Base-by-base conservation (phyloP, 2,329 filamentous ascomycete genomes). In the Berkeleyomyces rouxiae region DNA sequence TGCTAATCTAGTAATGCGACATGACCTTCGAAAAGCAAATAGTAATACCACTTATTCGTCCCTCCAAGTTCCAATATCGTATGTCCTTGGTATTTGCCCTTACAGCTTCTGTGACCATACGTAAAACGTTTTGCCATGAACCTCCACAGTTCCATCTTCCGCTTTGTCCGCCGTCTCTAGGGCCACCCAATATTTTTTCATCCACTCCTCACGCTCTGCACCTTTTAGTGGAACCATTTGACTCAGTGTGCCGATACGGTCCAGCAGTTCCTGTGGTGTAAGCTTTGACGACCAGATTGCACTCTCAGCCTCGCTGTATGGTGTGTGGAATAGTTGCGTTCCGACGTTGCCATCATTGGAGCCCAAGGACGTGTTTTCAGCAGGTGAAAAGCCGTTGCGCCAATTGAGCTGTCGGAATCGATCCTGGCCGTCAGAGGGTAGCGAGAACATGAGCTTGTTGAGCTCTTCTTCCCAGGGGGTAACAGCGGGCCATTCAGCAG, bases 371-470 rank as follows among this genome's bases (percentile, higher is more conserved):
- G 64, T 70, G 61, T 78, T 74, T 5, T 79, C 71, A 68, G 87
- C 82, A 9, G 78, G 73, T 43, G 83, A 79, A 67, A 90, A 88
- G 1, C 85, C 79, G 11, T 79, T 70, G 66, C 78, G 78, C 87
- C 86, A 90, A 68, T 78, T 69, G 65, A 73, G 68, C 69, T 89
- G 77, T 59, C 86, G 79, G 72, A 88, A 89, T 11, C 86, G 81
- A 36, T 81, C 78, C 59, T 81, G 75, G 1, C 79, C 77, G 71
- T 87, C 85, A 39, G 66, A 65, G 3, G 80, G 74, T 33, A 79
- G 74, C 67, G 75, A 76, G 61, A 73, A 70, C 64, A 84, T 77
- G 61, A 85, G 77, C 58, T 83, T 77, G 66, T 85, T 83, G 58
- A 88, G 72, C 49, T 75, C 75, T 59, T 78, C 71, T 67, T 87